Evolutionary conservation across 1,284 basidiomycete genomes (phyloP).

Genomic region (Austroboletus novae-zelandiae): DNA sequence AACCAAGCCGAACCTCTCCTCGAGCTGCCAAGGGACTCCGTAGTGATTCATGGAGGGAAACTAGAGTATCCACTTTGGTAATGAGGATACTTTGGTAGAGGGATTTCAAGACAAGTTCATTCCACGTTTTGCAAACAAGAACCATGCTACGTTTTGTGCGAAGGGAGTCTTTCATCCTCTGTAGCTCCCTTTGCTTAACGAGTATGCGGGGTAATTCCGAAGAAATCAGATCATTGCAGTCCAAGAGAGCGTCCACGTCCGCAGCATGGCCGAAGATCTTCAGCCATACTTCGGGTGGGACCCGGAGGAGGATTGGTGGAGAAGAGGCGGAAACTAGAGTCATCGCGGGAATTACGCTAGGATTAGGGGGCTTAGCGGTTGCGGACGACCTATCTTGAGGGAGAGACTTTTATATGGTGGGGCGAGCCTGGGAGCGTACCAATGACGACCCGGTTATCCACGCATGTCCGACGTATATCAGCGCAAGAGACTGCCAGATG

Average conservation of each 20-base stretch:
- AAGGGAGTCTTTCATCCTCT: slow-evolving; percentile 20
- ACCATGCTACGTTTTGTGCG: slow-evolving; percentile 20
- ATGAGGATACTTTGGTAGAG: slow-evolving; percentile 27
- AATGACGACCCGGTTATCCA: background rate
- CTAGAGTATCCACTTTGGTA: slow-evolving; percentile 18
- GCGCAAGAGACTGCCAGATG: too few relatives aligned
- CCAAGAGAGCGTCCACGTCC: slow-evolving; percentile 8
- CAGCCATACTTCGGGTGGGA: slow-evolving; percentile 33
- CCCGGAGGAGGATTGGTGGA: background rate
- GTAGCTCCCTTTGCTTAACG: slow-evolving; percentile 15
- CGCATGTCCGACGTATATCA: background rate
- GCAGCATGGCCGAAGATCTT: slow-evolving; percentile 26
- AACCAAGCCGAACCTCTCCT: slow-evolving; percentile 16
- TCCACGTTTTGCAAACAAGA: slow-evolving; percentile 29
- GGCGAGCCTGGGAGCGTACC: slow-evolving; percentile 16
- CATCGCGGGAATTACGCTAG: slow-evolving; percentile 10
- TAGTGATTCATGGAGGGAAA: slow-evolving; percentile 16
- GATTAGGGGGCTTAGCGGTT: background rate
- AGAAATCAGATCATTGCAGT: slow-evolving; percentile 4
- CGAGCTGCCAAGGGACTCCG: slow-evolving; percentile 5
- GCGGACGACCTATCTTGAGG: background rate
- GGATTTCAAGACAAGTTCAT: slow-evolving; percentile 18
- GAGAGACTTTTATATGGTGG: slow-evolving; percentile 11
- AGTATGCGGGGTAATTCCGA: slow-evolving; percentile 22
- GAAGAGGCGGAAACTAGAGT: slow-evolving; percentile 1